Conservation (phyloP, 192 early-diverging fungal genomes). For the Coemansia sp. region DNA sequence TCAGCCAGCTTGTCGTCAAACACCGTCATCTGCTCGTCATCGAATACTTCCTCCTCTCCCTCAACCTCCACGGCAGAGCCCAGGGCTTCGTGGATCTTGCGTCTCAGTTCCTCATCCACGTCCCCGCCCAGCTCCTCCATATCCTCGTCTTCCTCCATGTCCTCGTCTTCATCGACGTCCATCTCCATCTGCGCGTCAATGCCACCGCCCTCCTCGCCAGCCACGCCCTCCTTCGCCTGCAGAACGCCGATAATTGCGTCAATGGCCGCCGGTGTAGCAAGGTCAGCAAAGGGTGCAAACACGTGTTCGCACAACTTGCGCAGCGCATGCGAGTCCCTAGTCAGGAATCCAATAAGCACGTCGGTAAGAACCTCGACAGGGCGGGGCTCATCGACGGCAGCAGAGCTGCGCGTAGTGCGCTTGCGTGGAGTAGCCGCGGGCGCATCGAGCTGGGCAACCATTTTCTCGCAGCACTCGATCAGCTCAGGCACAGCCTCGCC, state of each 20-base stretch:
- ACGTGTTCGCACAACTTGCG: constrained; percentile 77
- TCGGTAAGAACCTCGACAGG: constrained; percentile 95
- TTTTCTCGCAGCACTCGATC: constrained; percentile 71
- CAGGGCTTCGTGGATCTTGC: constrained; percentile 72
- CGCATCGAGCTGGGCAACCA: constrained; percentile 58
- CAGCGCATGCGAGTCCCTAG: constrained; percentile 76
- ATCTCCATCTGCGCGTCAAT: constrained; percentile 58
- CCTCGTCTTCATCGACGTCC: constrained; percentile 48
- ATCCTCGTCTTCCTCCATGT: constrained; percentile 58
- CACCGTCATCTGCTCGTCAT: constrained; percentile 85
- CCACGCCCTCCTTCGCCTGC: constrained; percentile 63
- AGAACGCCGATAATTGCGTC: constrained; percentile 75
- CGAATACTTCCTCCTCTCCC: constrained; percentile 64
- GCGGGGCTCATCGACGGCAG: constrained; percentile 64
- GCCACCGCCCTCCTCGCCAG: constrained; percentile 60
- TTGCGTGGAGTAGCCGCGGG: constrained; percentile 55
- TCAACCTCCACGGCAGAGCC: constrained; percentile 37
- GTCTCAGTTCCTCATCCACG: constrained; percentile 78
- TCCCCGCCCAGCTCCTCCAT: constrained; percentile 50
- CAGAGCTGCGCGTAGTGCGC: constrained; percentile 23
- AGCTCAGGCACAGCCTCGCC: constrained; percentile 68
- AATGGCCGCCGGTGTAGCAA: constrained; percentile 75
- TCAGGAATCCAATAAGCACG: constrained; percentile 86
- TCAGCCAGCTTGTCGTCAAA: constrained; percentile 94
- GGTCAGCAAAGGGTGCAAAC: constrained; percentile 80